Percentiles rank a stretch among this genome's conserved stretches.
phyloP scores from a whole-genome alignment of 1,139 yeast genomes.

The Diutina scorzettiae region DNA sequence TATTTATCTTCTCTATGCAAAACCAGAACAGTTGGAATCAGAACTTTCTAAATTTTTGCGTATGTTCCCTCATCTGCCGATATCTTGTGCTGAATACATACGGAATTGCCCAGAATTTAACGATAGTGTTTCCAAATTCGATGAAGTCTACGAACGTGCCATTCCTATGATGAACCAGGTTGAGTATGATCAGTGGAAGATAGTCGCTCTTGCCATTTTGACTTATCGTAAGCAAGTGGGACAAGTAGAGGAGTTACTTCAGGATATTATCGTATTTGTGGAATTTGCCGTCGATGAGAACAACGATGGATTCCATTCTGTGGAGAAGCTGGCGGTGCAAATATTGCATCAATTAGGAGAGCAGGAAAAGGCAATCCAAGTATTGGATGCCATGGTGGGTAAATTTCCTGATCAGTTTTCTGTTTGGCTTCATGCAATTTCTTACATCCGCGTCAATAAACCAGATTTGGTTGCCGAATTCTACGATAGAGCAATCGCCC shows the following conservation, averaged over 20 bases:
- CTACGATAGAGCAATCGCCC: neutral
- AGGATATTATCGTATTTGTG: neutral
- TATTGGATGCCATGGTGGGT: neutral
- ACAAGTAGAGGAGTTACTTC: neutral
- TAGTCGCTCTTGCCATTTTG: neutral
- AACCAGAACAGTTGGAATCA: neutral
- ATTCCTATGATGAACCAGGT: neutral
- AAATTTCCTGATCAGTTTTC: neutral
- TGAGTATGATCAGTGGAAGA: neutral
- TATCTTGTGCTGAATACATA: neutral
- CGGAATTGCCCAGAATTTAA: neutral
- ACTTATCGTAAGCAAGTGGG: neutral
- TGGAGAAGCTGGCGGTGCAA: neutral
- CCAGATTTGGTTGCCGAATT: neutral
- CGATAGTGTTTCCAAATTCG: neutral
- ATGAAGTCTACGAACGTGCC: neutral
- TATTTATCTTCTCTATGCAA: neutral
- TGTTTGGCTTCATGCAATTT: neutral
- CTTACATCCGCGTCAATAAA: neutral
- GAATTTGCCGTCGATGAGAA: neutral
- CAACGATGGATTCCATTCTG: slow-evolving; percentile 1
- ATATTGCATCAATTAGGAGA: neutral
- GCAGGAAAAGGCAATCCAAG: neutral
- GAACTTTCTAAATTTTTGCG: neutral
- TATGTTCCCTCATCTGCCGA: neutral